Percentiles rank a stretch among this genome's conserved stretches.
Evolutionary conservation across 371 early-diverging fungal species (phyloP).

Genomic region (Zychaea mexicana): DNA sequence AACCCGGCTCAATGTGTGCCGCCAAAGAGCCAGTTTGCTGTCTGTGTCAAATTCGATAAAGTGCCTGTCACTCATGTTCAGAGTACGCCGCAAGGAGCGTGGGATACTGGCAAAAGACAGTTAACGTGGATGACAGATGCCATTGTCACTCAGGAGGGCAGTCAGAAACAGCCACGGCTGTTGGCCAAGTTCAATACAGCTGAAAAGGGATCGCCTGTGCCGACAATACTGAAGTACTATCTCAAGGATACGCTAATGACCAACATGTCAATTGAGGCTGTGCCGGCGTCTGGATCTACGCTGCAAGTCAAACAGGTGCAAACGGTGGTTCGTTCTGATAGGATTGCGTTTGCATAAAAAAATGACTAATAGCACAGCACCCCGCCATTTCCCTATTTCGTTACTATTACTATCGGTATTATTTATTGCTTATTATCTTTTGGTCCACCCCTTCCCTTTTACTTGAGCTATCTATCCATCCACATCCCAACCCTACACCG

Average conservation of each 20-base stretch:
- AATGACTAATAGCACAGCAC: not conserved
- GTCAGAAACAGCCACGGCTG: constrained; percentile 7
- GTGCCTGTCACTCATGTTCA: constrained; percentile 14
- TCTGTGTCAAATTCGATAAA: constrained; percentile 13
- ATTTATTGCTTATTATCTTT: constrained; percentile 4
- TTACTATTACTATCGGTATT: not conserved
- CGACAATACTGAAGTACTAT: constrained; percentile 13
- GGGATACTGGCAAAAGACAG: constrained; percentile 16
- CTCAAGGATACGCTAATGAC: constrained; percentile 15
- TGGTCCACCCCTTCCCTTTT: no score
- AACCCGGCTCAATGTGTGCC: not conserved
- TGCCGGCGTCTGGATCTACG: constrained; percentile 22
- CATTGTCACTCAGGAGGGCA: not conserved
- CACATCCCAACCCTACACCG: not conserved
- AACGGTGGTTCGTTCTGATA: constrained; percentile 15
- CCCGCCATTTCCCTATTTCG: not conserved
- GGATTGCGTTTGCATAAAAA: not conserved
- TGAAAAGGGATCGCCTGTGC: constrained; percentile 8
- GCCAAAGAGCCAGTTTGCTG: constrained; percentile 10
- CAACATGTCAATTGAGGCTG: constrained; percentile 15
- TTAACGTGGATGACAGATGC: constrained; percentile 21
- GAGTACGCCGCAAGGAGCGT: constrained; percentile 26
- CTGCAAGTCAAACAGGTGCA: constrained; percentile 20
- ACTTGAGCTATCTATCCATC: no score
- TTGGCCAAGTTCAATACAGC: constrained; percentile 22